Evolutionary conservation across 805 yeast species (phyloP), one percentile per base, ranked within the genome.

Genomic region (Candida taoyuanica): DNA sequence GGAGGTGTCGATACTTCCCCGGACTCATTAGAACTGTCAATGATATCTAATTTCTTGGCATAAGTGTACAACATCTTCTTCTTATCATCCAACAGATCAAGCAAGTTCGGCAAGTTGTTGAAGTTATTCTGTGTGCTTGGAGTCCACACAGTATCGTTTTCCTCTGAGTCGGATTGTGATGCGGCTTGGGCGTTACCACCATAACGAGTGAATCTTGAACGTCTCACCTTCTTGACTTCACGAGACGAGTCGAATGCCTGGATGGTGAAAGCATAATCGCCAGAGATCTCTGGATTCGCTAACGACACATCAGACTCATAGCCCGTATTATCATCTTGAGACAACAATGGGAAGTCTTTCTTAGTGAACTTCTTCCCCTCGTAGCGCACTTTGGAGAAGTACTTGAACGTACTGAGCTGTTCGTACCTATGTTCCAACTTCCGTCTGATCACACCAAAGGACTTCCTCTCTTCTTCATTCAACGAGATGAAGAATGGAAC

Each of bases 401-500:
- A 67, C 45, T 58, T 33, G 44, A 54, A 69, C 1, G 79, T 74
- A 17, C 78, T 70, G 5, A 76, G 49, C 40, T 70, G 73, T n/a
- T 59, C 60, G 43, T 69, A 72, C 39, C 63, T 58, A 27, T 62
- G 59, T 38, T 79, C 78, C 20, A 87, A 49, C 49, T 81, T 83
- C 17, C 56, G 55, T 46, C 82, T 62, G 7, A 88, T 76, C 1
- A 58, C 51, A 5, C 81, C 82, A 52, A 73, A 78, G 17, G 85
- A 78, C 3, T 52, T 50, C 5, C 69, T 58, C 27, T 84, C 91
- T 1, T 65, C 67, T 25, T 66, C 64, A 2, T 70, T 36, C 11
- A 87, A 52, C 0, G 78, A 70, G 20, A 88, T 65, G 48, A 88
- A 79, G 49, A 86, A 76, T 3, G 98, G 98, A 1, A 80, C 57